Evolutionary conservation across 495 filamentous ascomycete species (phyloP), one percentile per base, ranked within the genome.

Genomic region (Staphylotrichum longicolle): DNA sequence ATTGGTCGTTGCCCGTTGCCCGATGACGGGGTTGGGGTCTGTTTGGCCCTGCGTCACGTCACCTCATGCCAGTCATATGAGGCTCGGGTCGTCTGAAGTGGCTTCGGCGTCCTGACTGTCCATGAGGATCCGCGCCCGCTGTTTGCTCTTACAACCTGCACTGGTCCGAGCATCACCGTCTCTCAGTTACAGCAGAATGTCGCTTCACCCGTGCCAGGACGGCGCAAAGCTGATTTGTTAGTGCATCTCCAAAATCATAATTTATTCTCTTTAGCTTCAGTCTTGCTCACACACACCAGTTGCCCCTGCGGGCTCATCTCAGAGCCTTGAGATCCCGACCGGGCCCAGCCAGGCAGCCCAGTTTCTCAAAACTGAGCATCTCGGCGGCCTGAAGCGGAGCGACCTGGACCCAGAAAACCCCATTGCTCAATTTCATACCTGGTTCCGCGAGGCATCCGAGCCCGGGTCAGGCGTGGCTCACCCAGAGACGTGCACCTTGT

Each of bases 341-440:
- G 63, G 64, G 14, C 70, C 78, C 30, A 71, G 76, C 9, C 82
- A 85, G 65, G 86, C 88, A 6, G 79, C 77, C 34, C 88, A 90
- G 74, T 90, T 86, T 72, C 78, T 76, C 35, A 81, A 79, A 66
- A 59, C 68, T 47, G 69, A 71, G 49, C 66, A 52, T 14, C 34
- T 32, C 30, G 82, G 78, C 65, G 70, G 76, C 4, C 82, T 91
- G 52, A 70, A 77, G 35, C 76, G 76, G 66, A 63, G 68, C 8
- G 77, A 86, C 62, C 83, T 91, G 45, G 68, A 80, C 58, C 64
- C 77, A 15, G 49, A 77, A 7, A 74, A 73, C 66, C 91, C 95
- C 5, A 77, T 93, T 61, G 79, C 79, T 56, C 93, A 96, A 74
- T 97, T 97, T 80, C 83, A 96, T 74, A 71, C 73, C 64, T 97